Evolutionary conservation across 2,329 filamentous ascomycete species (phyloP).

Genomic region (Fonsecaea pugnacius): DNA sequence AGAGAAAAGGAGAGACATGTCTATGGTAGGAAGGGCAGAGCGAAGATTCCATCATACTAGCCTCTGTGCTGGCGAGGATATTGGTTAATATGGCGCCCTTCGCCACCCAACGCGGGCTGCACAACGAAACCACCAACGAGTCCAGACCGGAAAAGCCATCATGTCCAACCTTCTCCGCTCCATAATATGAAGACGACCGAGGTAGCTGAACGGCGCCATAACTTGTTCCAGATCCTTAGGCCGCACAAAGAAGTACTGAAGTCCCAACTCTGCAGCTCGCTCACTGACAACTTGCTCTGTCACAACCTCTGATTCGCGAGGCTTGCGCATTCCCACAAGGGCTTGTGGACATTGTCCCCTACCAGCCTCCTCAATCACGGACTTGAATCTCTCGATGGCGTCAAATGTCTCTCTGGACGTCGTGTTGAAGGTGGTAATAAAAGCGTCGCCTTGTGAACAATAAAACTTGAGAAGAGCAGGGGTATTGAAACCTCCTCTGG

Average conservation of each 20-base stretch:
- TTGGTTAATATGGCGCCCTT: no score
- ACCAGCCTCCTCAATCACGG: background rate
- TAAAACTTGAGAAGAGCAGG: background rate
- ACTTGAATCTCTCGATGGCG: background rate
- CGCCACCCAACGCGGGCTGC: no score
- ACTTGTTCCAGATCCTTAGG: background rate
- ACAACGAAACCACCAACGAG: no score
- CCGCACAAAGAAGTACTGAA: background rate
- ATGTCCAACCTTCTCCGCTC: background rate
- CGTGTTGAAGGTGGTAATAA: background rate
- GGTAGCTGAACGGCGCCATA: background rate
- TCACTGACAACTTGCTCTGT: background rate
- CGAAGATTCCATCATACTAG: no score
- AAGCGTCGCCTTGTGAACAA: background rate
- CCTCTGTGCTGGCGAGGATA: no score
- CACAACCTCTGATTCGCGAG: background rate
- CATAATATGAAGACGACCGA: background rate
- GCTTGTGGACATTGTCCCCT: background rate
- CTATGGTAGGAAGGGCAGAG: no score
- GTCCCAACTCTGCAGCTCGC: background rate
- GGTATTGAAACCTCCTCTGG: background rate
- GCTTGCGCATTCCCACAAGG: background rate
- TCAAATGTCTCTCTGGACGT: background rate
- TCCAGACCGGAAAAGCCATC: no score
- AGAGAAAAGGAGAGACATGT: no score